phyloP scores from a whole-genome alignment of 352 stramenopile genomes.

The Pythium vanterpoolii region DNA sequence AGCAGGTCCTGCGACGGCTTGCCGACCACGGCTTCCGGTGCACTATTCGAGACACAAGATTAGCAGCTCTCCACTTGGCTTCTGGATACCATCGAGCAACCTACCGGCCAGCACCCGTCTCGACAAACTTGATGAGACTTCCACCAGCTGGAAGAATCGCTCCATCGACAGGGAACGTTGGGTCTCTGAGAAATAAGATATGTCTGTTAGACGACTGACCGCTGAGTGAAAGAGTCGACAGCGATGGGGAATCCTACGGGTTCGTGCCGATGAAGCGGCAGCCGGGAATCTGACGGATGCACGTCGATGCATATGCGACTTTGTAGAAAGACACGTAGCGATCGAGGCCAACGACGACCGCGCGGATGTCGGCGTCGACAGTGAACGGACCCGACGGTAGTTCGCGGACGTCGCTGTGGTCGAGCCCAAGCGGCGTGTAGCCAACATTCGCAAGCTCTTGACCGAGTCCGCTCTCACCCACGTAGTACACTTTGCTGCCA shows the following conservation, averaged over 20 bases:
- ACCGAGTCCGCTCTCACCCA: conserved; percentile 65
- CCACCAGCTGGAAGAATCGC: conserved; percentile 73
- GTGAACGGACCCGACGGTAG: conserved; percentile 51
- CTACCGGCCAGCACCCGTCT: conserved; percentile 61
- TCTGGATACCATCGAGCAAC: not conserved
- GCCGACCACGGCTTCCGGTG: conserved; percentile 67
- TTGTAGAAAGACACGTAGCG: conserved; percentile 75
- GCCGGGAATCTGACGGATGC: conserved; percentile 66
- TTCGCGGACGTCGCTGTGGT: conserved; percentile 65
- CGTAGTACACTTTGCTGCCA: conserved; percentile 76
- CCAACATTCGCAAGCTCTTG: conserved; percentile 64
- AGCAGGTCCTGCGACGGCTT: conserved; percentile 84
- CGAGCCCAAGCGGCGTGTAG: conserved; percentile 64
- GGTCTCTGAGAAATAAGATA: conserved; percentile 35
- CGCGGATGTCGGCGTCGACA: conserved; percentile 63
- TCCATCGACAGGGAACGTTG: conserved; percentile 71
- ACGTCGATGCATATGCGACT: conserved; percentile 73
- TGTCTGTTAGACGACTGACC: not conserved
- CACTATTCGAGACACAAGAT: conserved; percentile 21
- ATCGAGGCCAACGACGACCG: conserved; percentile 81
- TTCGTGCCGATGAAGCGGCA: conserved; percentile 85
- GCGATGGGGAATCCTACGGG: conserved; percentile 34
- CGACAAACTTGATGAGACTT: conserved; percentile 66
- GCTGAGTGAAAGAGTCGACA: not conserved
- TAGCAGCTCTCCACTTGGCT: not conserved